Percentiles rank a stretch among this genome's conserved stretches.
These are phyloP conservation scores for Boletus patriciae DNA, from an alignment of 768 basidiomycete species.

Conservation along the genomic window DNA sequence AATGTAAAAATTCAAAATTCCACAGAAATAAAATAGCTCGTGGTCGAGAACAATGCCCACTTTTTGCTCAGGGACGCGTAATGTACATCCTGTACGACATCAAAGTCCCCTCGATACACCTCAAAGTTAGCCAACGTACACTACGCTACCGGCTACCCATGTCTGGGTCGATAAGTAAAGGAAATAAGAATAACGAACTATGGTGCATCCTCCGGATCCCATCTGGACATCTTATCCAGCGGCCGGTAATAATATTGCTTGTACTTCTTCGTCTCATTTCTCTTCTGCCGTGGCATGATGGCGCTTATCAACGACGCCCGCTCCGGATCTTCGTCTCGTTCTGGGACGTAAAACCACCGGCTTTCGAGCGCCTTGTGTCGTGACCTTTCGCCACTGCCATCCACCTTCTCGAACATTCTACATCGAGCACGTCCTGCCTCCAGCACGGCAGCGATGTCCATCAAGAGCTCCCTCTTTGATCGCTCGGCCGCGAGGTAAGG, in stretches of 20 bases:
- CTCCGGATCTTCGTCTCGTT: constrained; percentile 67
- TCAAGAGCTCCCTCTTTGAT: constrained; percentile 45
- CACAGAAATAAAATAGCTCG: constrained; percentile 4
- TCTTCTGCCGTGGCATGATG: constrained; percentile 76
- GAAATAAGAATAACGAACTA: constrained; percentile 15
- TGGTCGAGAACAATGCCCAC: background rate
- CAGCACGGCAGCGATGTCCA: constrained; percentile 51
- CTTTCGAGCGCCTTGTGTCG: constrained; percentile 47
- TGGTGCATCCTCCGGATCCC: constrained; percentile 68
- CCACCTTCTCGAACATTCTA: constrained; percentile 73
- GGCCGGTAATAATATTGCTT: constrained; percentile 85
- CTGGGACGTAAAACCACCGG: constrained; percentile 77
- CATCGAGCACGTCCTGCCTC: constrained; percentile 43
- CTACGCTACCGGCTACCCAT: background rate
- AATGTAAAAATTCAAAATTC: constrained; percentile 3
- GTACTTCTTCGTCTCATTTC: constrained; percentile 77
- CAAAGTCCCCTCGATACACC: constrained; percentile 22
- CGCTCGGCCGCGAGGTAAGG: constrained; percentile 46
- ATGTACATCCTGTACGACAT: background rate
- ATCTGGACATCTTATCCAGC: constrained; percentile 66
- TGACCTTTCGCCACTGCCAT: constrained; percentile 56
- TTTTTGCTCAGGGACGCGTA: constrained; percentile 1
- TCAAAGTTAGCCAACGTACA: constrained; percentile 5
- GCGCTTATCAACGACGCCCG: constrained; percentile 64
- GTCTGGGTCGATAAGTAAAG: background rate